phyloP scores from a whole-genome alignment of 106 monocot species.

The Ottelia alismoides region DNA sequence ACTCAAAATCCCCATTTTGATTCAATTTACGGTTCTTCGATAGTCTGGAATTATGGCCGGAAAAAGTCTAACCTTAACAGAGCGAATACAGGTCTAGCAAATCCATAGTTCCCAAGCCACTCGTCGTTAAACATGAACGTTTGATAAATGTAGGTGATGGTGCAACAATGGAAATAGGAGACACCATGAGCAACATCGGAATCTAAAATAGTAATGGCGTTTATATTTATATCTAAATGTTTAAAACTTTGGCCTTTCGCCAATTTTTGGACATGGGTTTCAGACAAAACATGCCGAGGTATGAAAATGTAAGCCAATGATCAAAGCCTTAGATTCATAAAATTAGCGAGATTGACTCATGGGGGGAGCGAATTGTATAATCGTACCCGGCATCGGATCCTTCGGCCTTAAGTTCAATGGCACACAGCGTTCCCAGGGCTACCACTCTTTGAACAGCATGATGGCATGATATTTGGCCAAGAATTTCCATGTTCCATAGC shows the following conservation, averaged over 20 bases:
- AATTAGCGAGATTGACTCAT: no score
- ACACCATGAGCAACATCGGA: no score
- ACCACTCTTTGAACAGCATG: constrained; percentile 55
- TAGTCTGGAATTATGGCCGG: no score
- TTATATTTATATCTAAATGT: not conserved
- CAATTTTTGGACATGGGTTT: not conserved
- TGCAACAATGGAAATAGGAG: no score
- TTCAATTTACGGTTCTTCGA: no score
- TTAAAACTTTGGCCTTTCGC: not conserved
- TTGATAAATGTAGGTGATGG: no score
- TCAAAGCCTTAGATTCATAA: not conserved
- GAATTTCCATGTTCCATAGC: constrained; percentile 70
- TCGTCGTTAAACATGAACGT: no score
- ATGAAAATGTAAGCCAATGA: not conserved
- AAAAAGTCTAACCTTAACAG: no score
- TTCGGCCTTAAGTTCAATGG: constrained; percentile 61
- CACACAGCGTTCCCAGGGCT: constrained; percentile 73
- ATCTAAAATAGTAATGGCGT: no score
- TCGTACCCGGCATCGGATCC: constrained; percentile 81
- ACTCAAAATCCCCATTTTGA: no score
- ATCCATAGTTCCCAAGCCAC: no score
- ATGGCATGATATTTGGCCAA: constrained; percentile 49
- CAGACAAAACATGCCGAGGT: not conserved
- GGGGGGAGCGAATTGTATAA: not conserved
- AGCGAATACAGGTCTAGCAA: no score